Conservation (phyloP, 495 filamentous ascomycete species). For the Oleoguttula mirabilis region DNA sequence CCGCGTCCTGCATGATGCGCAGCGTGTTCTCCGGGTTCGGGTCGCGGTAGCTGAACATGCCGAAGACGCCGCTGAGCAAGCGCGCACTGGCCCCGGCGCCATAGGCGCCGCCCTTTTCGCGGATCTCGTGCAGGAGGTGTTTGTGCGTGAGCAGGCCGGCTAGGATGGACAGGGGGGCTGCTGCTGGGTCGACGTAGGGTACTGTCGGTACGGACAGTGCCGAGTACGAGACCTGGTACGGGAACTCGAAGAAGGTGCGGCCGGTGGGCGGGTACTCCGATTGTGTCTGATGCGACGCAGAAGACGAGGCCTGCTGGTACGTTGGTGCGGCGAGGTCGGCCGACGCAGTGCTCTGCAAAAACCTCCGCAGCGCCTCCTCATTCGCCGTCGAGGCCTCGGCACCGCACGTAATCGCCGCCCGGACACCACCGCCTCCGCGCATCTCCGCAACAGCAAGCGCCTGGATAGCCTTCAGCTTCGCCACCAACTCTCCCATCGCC, state of each 20-base stretch:
- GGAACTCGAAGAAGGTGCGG: constrained; percentile 83
- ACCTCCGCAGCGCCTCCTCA: constrained; percentile 56
- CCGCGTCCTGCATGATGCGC: constrained; percentile 71
- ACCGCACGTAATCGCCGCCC: constrained; percentile 80
- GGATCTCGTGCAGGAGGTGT: constrained; percentile 92
- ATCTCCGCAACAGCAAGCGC: constrained; percentile 53
- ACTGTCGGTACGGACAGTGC: constrained; percentile 69
- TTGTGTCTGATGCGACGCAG: neutral
- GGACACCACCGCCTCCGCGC: constrained; percentile 36
- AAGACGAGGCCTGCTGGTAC: constrained; percentile 29
- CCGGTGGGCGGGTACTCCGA: constrained; percentile 28
- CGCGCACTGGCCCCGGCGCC: constrained; percentile 79
- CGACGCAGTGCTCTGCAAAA: constrained; percentile 49
- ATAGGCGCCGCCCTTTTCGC: constrained; percentile 95
- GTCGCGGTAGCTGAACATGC: constrained; percentile 92
- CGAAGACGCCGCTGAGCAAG: constrained; percentile 70
- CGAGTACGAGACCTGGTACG: constrained; percentile 94
- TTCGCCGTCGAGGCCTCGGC: constrained; percentile 55
- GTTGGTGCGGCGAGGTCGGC: constrained; percentile 30
- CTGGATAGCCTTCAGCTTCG: constrained; percentile 81
- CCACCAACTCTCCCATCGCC: constrained; percentile 59
- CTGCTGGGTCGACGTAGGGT: constrained; percentile 63
- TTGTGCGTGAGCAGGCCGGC: constrained; percentile 94
- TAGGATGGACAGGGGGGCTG: constrained; percentile 73
- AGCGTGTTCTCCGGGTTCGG: constrained; percentile 88